These are phyloP conservation scores for Aspergillus jensenii DNA, from an alignment of 2,329 filamentous ascomycete species.

Conservation along the genomic window DNA sequence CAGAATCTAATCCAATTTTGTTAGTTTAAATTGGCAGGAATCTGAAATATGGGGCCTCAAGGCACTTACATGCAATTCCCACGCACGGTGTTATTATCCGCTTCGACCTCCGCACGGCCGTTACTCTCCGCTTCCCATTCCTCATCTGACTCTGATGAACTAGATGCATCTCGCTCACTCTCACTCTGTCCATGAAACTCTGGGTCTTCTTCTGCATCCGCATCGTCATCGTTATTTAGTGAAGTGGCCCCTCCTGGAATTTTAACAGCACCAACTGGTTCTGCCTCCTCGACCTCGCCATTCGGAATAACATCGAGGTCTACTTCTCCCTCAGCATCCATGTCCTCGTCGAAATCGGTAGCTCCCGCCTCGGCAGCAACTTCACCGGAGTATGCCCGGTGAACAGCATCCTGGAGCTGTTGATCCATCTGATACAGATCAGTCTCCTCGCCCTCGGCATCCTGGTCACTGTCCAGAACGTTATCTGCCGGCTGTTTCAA, in stretches of 20 bases:
- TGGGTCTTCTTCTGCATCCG: conserved; percentile 43
- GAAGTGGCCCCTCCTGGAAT: conserved; percentile 29
- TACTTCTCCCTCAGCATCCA: conserved; percentile 14
- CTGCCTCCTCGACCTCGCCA: conserved; percentile 47
- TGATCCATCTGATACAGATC: conserved; percentile 43
- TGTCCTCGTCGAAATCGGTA: conserved; percentile 3
- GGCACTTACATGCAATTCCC: conserved; percentile 11
- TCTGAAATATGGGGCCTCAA: neutral
- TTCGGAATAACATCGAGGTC: conserved; percentile 22
- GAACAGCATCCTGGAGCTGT: conserved; percentile 39
- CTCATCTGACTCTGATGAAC: conserved; percentile 53
- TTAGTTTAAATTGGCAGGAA: conserved; percentile 27
- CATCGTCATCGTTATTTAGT: conserved; percentile 37
- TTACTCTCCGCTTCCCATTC: conserved; percentile 52
- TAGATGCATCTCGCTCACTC: conserved; percentile 41
- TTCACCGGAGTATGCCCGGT: conserved; percentile 36
- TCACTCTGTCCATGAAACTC: conserved; percentile 43
- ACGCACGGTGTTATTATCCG: conserved; percentile 4
- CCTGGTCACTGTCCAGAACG: conserved; percentile 42
- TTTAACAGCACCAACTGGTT: conserved; percentile 40
- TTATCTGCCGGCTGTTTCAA: conserved; percentile 31
- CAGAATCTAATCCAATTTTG: conserved; percentile 65
- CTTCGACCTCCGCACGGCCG: conserved; percentile 31
- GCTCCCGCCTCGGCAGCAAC: conserved; percentile 30
- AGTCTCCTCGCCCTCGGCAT: conserved; percentile 46